Percentiles rank a stretch among this genome's conserved stretches.
Evolutionary conservation across 2,329 filamentous ascomycete genomes (phyloP).

Genomic region (Beauveria medogensis): DNA sequence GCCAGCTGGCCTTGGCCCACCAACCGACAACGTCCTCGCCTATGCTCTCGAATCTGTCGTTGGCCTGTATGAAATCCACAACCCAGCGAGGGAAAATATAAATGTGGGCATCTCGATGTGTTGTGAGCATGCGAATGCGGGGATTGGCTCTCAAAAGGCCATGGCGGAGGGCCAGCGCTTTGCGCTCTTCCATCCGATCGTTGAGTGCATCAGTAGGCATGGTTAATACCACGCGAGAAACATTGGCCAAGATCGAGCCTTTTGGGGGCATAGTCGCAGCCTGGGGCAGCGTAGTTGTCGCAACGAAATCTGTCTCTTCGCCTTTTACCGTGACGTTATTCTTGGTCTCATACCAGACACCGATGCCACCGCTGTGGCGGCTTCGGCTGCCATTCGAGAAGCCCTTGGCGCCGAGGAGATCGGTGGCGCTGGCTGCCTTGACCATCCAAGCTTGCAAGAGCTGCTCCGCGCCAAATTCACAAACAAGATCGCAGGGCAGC

Average conservation of each 20-base stretch:
- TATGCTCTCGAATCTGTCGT: conserved; percentile 78
- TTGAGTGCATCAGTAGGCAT: conserved; percentile 86
- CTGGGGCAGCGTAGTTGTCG: conserved; percentile 58
- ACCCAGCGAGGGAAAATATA: conserved; percentile 94
- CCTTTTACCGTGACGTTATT: conserved; percentile 68
- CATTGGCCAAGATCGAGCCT: conserved; percentile 56
- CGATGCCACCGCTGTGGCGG: conserved; percentile 65
- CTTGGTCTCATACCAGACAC: conserved; percentile 87
- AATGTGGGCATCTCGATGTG: conserved; percentile 83
- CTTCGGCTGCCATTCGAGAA: conserved; percentile 30
- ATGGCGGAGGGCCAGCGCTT: conserved; percentile 65
- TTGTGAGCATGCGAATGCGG: conserved; percentile 70
- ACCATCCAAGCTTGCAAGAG: conserved; percentile 91
- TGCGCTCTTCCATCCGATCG: conserved; percentile 70
- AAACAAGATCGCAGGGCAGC: conserved; percentile 87
- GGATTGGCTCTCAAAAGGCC: conserved; percentile 68
- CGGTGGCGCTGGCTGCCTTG: conserved; percentile 61
- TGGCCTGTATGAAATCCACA: conserved; percentile 70
- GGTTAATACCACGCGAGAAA: conserved; percentile 76
- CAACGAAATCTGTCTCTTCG: conserved; percentile 89
- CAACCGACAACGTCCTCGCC: conserved; percentile 87
- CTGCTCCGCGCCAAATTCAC: conserved; percentile 75
- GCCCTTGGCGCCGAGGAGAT: conserved; percentile 42
- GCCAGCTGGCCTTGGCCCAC: conserved; percentile 95
- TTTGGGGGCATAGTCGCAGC: conserved; percentile 38